A percentile compares a stretch with the other conserved stretches of the same genome.
Conservation (phyloP, 352 stramenopile species). For the Pythium scleroteichum region DNA sequence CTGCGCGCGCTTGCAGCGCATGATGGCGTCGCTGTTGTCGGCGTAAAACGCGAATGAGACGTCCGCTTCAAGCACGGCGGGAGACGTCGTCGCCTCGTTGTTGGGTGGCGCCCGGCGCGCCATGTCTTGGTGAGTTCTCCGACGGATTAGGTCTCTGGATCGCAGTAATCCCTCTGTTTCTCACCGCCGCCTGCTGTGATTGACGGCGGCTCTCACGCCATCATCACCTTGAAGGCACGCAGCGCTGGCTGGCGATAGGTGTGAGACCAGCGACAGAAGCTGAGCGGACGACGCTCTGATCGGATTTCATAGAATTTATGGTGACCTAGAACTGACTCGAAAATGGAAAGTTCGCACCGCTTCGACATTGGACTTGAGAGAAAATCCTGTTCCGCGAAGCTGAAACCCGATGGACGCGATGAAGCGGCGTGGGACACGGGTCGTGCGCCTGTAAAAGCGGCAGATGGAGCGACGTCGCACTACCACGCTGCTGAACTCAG, state of each 20-base stretch:
- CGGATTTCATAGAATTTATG: slow-evolving; percentile 12
- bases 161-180: background rate
- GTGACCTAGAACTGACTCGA: background rate
- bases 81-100: background rate
- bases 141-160: too few relatives aligned
- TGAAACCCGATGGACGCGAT: background rate
- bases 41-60: background rate
- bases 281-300: slow-evolving; percentile 6
- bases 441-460: background rate
- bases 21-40: background rate
- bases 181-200: background rate
- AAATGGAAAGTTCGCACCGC: background rate
- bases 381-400: slow-evolving; percentile 2
- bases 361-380: slow-evolving; percentile 4
- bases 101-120: background rate
- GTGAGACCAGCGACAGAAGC: background rate
- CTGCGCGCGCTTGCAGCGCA: slow-evolving; percentile 6
- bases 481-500: background rate
- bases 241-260: background rate
- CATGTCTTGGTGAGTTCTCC: background rate
- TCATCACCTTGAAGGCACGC: background rate
- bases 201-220: background rate
- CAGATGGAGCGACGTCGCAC: slow-evolving; percentile 1
- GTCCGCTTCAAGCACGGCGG: background rate
- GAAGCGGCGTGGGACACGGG: background rate